phyloP scores from a whole-genome alignment of 2,329 filamentous ascomycete genomes.

The Kalmusia sp. region DNA sequence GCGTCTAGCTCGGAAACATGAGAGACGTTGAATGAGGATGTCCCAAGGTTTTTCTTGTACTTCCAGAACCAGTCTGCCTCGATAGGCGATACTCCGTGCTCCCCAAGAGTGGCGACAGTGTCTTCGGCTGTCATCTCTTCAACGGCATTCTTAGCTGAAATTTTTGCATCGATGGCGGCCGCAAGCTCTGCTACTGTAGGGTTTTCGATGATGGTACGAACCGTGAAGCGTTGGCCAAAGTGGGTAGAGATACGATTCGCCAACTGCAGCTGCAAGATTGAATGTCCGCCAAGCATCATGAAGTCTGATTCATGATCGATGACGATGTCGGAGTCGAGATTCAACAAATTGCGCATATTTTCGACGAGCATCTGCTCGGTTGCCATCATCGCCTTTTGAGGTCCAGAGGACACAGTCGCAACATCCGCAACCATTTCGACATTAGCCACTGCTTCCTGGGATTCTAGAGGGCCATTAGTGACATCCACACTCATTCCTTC shows the following conservation, averaged over 20 bases:
- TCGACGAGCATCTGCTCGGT: not conserved
- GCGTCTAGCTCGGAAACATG: not conserved
- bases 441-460: not conserved
- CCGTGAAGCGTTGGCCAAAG: not conserved
- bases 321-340: not conserved
- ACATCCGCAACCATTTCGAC: not conserved
- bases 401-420: not conserved
- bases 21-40: conserved; percentile 8
- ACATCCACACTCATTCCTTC: not conserved
- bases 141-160: not conserved
- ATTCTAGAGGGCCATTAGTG: not conserved
- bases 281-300: not conserved
- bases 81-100: not conserved
- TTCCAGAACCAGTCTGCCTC: not conserved
- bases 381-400: not conserved
- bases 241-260: not conserved
- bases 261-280: not conserved
- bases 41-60: not conserved
- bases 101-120: not conserved
- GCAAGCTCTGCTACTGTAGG: not conserved
- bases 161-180: not conserved
- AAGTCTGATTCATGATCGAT: not conserved
- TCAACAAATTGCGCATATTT: not conserved
- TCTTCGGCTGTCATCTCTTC: not conserved
- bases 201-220: not conserved